Percentiles rank a stretch among this genome's conserved stretches.
phyloP scores from a whole-genome alignment of 2,329 filamentous ascomycete genomes.

The Colletotrichum magnum region DNA sequence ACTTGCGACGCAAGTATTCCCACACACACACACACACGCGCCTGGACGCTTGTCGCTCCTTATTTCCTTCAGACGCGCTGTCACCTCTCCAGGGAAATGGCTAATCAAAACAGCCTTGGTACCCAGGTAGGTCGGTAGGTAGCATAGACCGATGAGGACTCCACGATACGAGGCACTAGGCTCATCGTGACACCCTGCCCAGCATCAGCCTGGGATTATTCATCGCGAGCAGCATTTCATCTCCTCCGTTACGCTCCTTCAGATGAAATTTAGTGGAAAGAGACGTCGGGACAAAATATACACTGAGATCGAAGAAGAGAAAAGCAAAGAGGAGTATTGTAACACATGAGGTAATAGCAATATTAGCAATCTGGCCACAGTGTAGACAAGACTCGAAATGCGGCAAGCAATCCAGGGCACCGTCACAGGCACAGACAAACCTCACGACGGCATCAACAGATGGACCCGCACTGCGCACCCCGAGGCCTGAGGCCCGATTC shows the following conservation, averaged over 20 bases:
- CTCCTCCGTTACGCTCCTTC: too few species aligned
- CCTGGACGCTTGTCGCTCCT: slow-evolving; percentile 21
- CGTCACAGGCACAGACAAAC: background rate
- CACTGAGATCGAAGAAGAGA: background rate
- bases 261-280: background rate
- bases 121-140: background rate
- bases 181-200: too few species aligned
- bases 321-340: background rate
- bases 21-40: slow-evolving; percentile 3
- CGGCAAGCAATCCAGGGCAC: too few species aligned
- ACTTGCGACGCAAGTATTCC: slow-evolving; percentile 28
- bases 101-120: slow-evolving; percentile 23
- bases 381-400: too few species aligned
- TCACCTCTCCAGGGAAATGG: slow-evolving; percentile 13
- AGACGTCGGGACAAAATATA: background rate
- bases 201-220: too few species aligned
- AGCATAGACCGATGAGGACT: background rate
- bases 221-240: too few species aligned
- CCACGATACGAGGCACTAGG: background rate
- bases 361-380: too few species aligned
- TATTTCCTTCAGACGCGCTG: slow-evolving; percentile 24
- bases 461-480: slow-evolving; percentile 27
- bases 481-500: slow-evolving; percentile 22
- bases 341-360: too few species aligned
- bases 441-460: background rate